These are phyloP conservation scores for Suillus paluster DNA, from an alignment of 768 basidiomycete species.

Conservation along the genomic window DNA sequence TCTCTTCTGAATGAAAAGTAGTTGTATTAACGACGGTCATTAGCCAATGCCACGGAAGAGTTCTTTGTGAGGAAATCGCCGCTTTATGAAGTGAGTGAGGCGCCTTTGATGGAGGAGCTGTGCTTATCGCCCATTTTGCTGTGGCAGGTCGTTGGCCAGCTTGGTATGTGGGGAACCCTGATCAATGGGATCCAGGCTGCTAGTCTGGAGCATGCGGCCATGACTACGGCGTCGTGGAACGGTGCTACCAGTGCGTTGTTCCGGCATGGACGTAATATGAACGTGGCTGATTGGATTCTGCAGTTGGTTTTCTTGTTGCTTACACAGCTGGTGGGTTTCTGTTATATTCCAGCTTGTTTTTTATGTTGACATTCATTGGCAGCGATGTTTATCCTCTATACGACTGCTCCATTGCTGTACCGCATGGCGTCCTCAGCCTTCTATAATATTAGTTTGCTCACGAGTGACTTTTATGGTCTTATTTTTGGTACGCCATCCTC, in stretches of 20 bases:
- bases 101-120: not conserved
- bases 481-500: constrained; percentile 55
- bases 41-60: constrained; percentile 89
- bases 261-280: constrained; percentile 16
- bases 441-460: constrained; percentile 85
- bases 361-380: constrained; percentile 6
- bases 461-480: constrained; percentile 87
- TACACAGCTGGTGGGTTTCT: constrained; percentile 48
- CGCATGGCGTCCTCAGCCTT: constrained; percentile 85
- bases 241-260: constrained; percentile 64
- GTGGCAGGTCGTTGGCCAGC: constrained; percentile 73
- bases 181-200: constrained; percentile 82
- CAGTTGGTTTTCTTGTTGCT: constrained; percentile 56
- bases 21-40: not conserved
- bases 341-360: not conserved
- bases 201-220: constrained; percentile 68
- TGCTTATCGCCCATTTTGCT: not conserved
- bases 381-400: constrained; percentile 88
- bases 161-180: constrained; percentile 84
- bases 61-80: constrained; percentile 81
- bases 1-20: not conserved
- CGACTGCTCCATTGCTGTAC: constrained; percentile 83
- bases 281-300: not conserved
- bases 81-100: constrained; percentile 64
- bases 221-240: constrained; percentile 73